Percentiles rank a stretch among this genome's conserved stretches.
Conservation (phyloP, 176 grass and related monocot genomes). For the Olyra latifolia region DNA sequence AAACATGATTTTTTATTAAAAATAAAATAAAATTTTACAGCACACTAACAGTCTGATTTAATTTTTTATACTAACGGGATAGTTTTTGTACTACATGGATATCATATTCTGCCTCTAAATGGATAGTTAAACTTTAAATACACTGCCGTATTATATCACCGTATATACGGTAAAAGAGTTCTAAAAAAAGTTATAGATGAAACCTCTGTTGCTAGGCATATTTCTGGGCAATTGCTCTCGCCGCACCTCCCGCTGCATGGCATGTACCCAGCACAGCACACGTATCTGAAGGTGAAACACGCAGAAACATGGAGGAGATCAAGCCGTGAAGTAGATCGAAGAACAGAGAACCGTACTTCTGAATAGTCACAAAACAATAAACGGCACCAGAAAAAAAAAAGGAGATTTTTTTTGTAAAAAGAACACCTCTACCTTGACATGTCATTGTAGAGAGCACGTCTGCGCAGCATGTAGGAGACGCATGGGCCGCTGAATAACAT, state of each 20-base stretch:
- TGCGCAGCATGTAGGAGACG: conserved; percentile 92
- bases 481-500: conserved; percentile 67
- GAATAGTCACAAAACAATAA: background rate
- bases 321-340: background rate
- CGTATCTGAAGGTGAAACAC: conserved; percentile 67
- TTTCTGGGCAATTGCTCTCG: conserved; percentile 73
- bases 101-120: too few species aligned
- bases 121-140: too few species aligned
- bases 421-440: conserved; percentile 63
- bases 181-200: too few species aligned
- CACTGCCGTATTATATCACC: too few species aligned
- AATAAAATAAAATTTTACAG: too few species aligned
- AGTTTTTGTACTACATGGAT: too few species aligned
- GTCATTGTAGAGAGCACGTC: conserved; percentile 91
- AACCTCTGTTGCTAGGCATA: conserved; percentile 87
- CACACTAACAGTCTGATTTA: too few species aligned
- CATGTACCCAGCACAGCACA: conserved; percentile 91
- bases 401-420: too few species aligned
- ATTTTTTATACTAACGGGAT: too few species aligned
- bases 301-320: background rate
- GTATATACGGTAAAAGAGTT: too few species aligned
- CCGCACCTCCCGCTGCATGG: conserved; percentile 95
- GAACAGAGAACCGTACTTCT: background rate
- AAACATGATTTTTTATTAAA: background rate
- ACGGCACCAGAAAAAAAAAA: background rate